Evolutionary conservation across 2,329 filamentous ascomycete species (phyloP).

Genomic region (Pseudocercospora fijiensis): DNA sequence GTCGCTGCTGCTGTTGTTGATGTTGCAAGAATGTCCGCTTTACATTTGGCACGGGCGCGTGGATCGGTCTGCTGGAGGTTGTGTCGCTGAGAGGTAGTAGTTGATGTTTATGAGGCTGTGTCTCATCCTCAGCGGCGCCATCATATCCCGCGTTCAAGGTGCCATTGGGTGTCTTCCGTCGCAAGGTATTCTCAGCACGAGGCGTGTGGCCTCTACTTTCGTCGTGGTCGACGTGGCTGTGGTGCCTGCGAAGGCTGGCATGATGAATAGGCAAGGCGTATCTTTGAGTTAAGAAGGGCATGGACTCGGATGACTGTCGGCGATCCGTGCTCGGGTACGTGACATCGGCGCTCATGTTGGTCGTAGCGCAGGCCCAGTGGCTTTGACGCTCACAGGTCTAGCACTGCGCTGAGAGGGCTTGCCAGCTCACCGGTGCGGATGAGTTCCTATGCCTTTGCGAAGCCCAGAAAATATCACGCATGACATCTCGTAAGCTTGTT

Average conservation of each 20-base stretch:
- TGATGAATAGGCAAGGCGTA: slow-evolving; percentile 37
- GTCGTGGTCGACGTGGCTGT: slow-evolving; percentile 14
- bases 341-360: slow-evolving; percentile 35
- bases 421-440: slow-evolving; percentile 34
- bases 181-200: slow-evolving; percentile 69
- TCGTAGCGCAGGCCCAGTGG: slow-evolving; percentile 11
- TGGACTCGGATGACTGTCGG: slow-evolving; percentile 20
- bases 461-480: slow-evolving; percentile 33
- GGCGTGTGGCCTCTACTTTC: slow-evolving; percentile 33
- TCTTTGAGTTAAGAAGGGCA: slow-evolving; percentile 35
- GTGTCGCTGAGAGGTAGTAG: slow-evolving; percentile 62
- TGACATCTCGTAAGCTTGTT: slow-evolving; percentile 32
- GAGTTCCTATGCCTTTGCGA: slow-evolving; percentile 41
- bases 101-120: slow-evolving; percentile 69
- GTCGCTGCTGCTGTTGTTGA: slow-evolving; percentile 35
- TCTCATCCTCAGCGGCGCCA: slow-evolving; percentile 55
- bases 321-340: slow-evolving; percentile 21
- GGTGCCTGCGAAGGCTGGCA: slow-evolving; percentile 17
- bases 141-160: slow-evolving; percentile 90
- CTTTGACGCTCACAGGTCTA: slow-evolving; percentile 15
- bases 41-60: slow-evolving; percentile 28
- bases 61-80: slow-evolving; percentile 34
- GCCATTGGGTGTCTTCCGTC: slow-evolving; percentile 92
- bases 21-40: slow-evolving; percentile 37
- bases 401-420: slow-evolving; percentile 23